phyloP scores from a whole-genome alignment of 495 filamentous ascomycete genomes.

The Penicillium coffeae region DNA sequence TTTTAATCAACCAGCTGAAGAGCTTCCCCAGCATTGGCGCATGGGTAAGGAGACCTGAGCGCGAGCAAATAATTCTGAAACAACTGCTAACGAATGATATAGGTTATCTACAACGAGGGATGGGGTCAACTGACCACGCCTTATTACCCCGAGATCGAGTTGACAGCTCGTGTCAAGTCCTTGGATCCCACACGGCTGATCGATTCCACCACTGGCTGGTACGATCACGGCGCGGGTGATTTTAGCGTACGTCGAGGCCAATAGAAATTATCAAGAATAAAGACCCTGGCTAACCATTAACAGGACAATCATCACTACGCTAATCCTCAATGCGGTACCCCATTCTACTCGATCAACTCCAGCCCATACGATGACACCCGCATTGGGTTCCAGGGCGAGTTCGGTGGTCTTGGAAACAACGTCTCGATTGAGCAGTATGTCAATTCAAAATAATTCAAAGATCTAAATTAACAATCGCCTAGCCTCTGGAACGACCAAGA shows the following conservation, averaged over 20 bases:
- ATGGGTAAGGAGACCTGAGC: constrained; percentile 31
- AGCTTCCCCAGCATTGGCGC: constrained; percentile 57
- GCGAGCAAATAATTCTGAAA: background rate
- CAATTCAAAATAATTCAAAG: background rate
- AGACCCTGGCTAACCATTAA: background rate
- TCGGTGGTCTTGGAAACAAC: constrained; percentile 61
- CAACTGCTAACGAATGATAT: background rate
- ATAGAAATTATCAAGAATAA: background rate
- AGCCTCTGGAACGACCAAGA: constrained; percentile 55
- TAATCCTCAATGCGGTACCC: constrained; percentile 65
- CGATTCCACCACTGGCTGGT: constrained; percentile 58
- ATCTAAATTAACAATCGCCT: background rate
- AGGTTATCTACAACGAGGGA: constrained; percentile 69
- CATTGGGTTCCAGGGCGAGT: constrained; percentile 66
- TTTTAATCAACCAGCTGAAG: constrained; percentile 58
- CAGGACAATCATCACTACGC: constrained; percentile 70
- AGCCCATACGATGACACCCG: constrained; percentile 55
- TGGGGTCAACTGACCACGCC: constrained; percentile 59
- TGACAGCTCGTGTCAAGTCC: constrained; percentile 49
- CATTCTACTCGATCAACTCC: constrained; percentile 53
- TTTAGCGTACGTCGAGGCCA: constrained; percentile 37
- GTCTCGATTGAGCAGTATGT: constrained; percentile 51
- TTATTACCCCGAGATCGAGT: constrained; percentile 49
- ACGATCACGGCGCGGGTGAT: constrained; percentile 58
- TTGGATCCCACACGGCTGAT: constrained; percentile 61